These are phyloP conservation scores for Monosporascus sp. DNA, from an alignment of 2,329 filamentous ascomycete genomes.

Conservation along the genomic window DNA sequence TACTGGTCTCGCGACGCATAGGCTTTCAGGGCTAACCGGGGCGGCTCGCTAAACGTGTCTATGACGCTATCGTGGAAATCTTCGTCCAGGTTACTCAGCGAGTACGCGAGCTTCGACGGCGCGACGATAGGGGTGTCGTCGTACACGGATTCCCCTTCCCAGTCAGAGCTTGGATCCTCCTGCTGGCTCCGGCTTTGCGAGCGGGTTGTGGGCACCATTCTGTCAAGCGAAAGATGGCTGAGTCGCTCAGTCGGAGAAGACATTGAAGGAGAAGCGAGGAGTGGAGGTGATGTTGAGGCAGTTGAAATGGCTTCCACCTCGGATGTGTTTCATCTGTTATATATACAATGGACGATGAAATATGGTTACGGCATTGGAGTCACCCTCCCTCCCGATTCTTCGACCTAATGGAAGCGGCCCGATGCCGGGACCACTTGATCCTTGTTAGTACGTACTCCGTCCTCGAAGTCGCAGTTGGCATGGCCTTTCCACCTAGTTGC, in stretches of 20 bases:
- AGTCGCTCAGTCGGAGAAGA: conserved; percentile 28
- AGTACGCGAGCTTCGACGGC: conserved; percentile 30
- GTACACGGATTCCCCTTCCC: conserved; percentile 23
- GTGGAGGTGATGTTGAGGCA: conserved; percentile 9
- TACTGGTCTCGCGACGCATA: conserved; percentile 43
- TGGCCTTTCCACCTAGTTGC: conserved; percentile 6
- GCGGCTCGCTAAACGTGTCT: conserved; percentile 41
- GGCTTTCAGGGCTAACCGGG: conserved; percentile 43
- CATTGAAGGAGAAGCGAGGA: conserved; percentile 24
- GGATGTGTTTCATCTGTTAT: conserved; percentile 14
- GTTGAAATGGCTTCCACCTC: conserved; percentile 4
- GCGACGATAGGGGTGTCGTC: conserved; percentile 24
- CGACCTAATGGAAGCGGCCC: conserved; percentile 16
- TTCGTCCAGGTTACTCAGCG: conserved; percentile 24
- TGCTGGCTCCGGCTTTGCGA: conserved; percentile 23
- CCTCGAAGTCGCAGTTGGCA: conserved; percentile 12
- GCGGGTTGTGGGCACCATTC: conserved; percentile 31
- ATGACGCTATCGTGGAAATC: conserved; percentile 33
- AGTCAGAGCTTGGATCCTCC: conserved; percentile 14
- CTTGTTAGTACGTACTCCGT: conserved; percentile 16
- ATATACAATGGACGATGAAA: conserved; percentile 12
- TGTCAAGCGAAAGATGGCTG: conserved; percentile 35
- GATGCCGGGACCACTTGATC: conserved; percentile 17
- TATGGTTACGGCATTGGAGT: conserved; percentile 8
- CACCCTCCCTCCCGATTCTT: neutral